Conservation (phyloP, 805 yeast genomes). For the Candida tibetensis region DNA sequence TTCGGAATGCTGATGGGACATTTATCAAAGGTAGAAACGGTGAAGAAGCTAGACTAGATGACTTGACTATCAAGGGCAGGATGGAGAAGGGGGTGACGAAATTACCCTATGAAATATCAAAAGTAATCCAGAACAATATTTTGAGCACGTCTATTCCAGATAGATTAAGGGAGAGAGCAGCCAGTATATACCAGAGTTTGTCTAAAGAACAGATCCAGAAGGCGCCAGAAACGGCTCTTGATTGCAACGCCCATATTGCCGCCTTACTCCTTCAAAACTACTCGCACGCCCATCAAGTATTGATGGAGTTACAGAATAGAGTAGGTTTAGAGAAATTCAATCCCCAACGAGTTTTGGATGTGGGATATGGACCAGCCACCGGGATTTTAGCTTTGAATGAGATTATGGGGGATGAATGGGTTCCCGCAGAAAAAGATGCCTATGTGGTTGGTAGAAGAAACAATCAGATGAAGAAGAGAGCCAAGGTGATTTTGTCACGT, state of each 20-base stretch:
- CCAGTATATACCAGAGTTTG: constrained; percentile 50
- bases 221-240: constrained; percentile 41
- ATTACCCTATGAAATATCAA: constrained; percentile 56
- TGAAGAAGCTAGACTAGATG: constrained; percentile 55
- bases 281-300: constrained; percentile 61
- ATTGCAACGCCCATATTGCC: constrained; percentile 78
- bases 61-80: constrained; percentile 55
- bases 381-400: constrained; percentile 89
- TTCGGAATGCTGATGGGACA: constrained; percentile 39
- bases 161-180: constrained; percentile 59
- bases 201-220: constrained; percentile 53
- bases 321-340: constrained; percentile 49
- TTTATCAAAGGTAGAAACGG: constrained; percentile 43
- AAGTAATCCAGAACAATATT: constrained; percentile 63
- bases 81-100: constrained; percentile 49
- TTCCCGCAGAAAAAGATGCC: constrained; percentile 64
- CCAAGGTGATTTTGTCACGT: constrained; percentile 70
- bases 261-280: constrained; percentile 80
- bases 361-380: constrained; percentile 89
- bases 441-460: constrained; percentile 61
- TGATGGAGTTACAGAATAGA: constrained; percentile 61
- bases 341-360: constrained; percentile 70
- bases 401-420: constrained; percentile 62
- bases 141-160: constrained; percentile 60
- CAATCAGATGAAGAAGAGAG: constrained; percentile 71